Evolutionary conservation across 306 rosid species (phyloP).

Genomic region (Dryas octopetala): DNA sequence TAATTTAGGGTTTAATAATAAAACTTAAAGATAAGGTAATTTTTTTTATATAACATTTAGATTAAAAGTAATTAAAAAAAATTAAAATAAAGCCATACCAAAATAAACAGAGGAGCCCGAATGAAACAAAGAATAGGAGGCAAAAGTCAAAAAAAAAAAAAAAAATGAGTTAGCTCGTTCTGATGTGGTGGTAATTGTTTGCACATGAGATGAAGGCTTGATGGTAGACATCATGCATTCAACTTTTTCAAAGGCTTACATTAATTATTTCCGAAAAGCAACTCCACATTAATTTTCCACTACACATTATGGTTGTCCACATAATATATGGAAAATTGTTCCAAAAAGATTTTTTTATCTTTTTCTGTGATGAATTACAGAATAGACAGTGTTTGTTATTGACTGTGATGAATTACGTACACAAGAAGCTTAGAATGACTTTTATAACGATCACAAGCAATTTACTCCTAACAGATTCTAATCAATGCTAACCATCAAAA

Average conservation of each 20-base stretch:
- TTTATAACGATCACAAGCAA: too few relatives aligned
- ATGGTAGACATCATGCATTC: slow-evolving; percentile 13
- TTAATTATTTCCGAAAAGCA: slow-evolving; percentile 8
- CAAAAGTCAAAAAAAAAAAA: neutral
- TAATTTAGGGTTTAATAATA: too few relatives aligned
- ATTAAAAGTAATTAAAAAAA: too few relatives aligned
- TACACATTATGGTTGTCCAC: slow-evolving; percentile 16
- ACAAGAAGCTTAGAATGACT: too few relatives aligned
- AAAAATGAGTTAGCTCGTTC: neutral
- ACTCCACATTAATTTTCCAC: slow-evolving; percentile 24
- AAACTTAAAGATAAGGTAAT: too few relatives aligned
- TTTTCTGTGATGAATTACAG: too few relatives aligned
- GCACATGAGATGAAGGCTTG: slow-evolving; percentile 29
- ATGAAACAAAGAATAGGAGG: slow-evolving; percentile 12
- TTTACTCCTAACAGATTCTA: too few relatives aligned
- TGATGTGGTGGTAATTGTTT: slow-evolving; percentile 34
- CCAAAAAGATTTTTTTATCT: neutral
- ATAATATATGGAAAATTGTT: slow-evolving; percentile 3
- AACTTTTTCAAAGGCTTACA: neutral
- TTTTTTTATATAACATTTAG: too few relatives aligned
- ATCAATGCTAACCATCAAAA: too few relatives aligned
- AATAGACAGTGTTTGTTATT: too few relatives aligned
- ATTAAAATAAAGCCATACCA: too few relatives aligned
- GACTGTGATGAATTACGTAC: too few relatives aligned
- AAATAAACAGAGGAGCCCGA: neutral